Evolutionary conservation across 305 asterid species (phyloP), one percentile per base, ranked within the genome.

Genomic region (Fraxinus sp.): DNA sequence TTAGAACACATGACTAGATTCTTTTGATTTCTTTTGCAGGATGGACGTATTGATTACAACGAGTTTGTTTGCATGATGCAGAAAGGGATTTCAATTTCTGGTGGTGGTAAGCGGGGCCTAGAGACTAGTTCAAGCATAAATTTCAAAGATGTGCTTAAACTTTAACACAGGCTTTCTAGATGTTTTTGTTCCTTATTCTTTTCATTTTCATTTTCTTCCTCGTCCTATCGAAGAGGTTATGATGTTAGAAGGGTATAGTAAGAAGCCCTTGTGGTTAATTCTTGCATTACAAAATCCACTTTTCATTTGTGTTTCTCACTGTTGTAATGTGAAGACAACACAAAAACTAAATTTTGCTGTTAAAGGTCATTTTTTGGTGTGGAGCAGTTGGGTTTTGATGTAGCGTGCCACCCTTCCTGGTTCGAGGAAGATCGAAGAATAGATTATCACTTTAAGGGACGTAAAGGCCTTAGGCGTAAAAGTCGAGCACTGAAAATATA

Each of bases 41-140:
- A 95, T 49, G 99, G 98, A 0, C 94, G 89, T 3, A 95, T 95
- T 22, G 98, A 95, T 78, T 95, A 95, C 82, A 94, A 94, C 24
- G 98, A 95, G 92, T 95, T 95, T 36, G 98, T 93, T n/a, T 90
- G 93, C 9, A 95, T 95, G 98, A 95, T 95, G 98, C 97, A 92
- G 86, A 93, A 91, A 84, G 98, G 98, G 39, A 90, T 91, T 77
- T 91, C 98, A 18, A 76, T 89, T 18, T 84, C 85, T 24, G 97
- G 88, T 26, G 94, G 89, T 79, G 92, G 87, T 77, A 93, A 89
- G 88, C 88, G 90, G 79, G 90, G 92, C 76, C 81, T 92, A 83
- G 97, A 95, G 86, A 90, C 85, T 73, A 92, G 94, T 91, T 91
- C 92, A 97, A 92, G 98, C 95, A 73, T 94, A 55, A 90, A 91